Evolutionary conservation across 176 grass and related monocot species (phyloP), one percentile per base, ranked within the genome.

Genomic region (Avena atlantica): DNA sequence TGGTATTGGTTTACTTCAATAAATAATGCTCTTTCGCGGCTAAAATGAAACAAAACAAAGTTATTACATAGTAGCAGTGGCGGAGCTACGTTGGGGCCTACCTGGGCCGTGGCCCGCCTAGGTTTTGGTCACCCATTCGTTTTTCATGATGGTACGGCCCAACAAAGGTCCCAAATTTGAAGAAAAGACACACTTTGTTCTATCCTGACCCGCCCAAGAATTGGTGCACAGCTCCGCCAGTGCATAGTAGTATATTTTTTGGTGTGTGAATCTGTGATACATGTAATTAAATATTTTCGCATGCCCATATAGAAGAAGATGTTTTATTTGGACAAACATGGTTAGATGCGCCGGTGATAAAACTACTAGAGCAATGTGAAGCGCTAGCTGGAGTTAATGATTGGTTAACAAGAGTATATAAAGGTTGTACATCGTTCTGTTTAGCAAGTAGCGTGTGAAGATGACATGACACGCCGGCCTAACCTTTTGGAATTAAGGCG

Each of bases 381-480:
- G 81, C 57, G 29, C 40, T 42, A 42, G 40, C 34, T 13, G 34
- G 14, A 4, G 56, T 67, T 75, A 34, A 48, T 60, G 81, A 88
- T 70, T 78, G 53, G 74, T 79, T 84, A 84, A 25, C 63, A 79
- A 19, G 71, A 72, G 15, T 65, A n/a, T 25, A 24, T 21, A 80
- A 24, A 48, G 10, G 24, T 19, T 60, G 63, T 56, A 70, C 70
- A 34, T n/a, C 17, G 5, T 65, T 23, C 45, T 11, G 58, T 55
- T 17, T 29, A 53, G 29, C 36, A 78, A 19, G 31, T 20, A 9
- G 23, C 44, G 47, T 84, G 50, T 58, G 34, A 45, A 37, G 24
- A 53, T 76, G 20, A 70, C 13, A 69, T 69, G 83, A 86, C 83
- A 81, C 72, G 50, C 71, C 45, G 25, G 59, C 53, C 88, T 82